These are phyloP conservation scores for Pholiota molesta DNA, from an alignment of 768 basidiomycete genomes.

Conservation along the genomic window DNA sequence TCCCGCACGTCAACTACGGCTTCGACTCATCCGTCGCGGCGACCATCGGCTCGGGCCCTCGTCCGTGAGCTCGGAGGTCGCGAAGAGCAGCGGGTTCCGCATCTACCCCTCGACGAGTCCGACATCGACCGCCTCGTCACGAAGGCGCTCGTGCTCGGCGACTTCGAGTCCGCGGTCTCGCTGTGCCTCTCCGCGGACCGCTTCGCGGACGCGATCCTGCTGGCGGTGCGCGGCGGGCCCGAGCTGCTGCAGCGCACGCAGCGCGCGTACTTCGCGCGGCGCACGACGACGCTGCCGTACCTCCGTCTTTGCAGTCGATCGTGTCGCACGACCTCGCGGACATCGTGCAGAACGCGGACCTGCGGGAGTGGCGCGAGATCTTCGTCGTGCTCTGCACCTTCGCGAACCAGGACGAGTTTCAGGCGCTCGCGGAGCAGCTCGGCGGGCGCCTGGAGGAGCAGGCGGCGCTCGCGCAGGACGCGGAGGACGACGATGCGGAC, in stretches of 20 bases:
- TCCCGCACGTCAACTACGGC: slow-evolving; percentile 81
- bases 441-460: slow-evolving; percentile 90
- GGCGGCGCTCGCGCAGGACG: slow-evolving; percentile 58
- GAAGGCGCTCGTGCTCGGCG: slow-evolving; percentile 93
- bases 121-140: slow-evolving; percentile 89
- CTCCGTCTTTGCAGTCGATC: slow-evolving; percentile 95
- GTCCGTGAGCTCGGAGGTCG: slow-evolving; percentile 70
- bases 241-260: slow-evolving; percentile 88
- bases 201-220: slow-evolving; percentile 92
- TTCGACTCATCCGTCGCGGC: slow-evolving; percentile 93
- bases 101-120: slow-evolving; percentile 90
- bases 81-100: slow-evolving; percentile 84
- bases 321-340: slow-evolving; percentile 91
- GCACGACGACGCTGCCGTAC: slow-evolving; percentile 77
- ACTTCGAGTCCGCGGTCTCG: slow-evolving; percentile 90
- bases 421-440: slow-evolving; percentile 87
- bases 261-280: slow-evolving; percentile 89
- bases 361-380: slow-evolving; percentile 94
- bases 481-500: slow-evolving; percentile 49
- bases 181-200: slow-evolving; percentile 88
- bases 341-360: slow-evolving; percentile 94
- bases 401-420: slow-evolving; percentile 82
- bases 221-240: slow-evolving; percentile 89
- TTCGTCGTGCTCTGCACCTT: slow-evolving; percentile 97
- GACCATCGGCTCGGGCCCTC: slow-evolving; percentile 89